A percentile compares a stretch with the other conserved stretches of the same genome.
phyloP scores from a whole-genome alignment of 2,329 filamentous ascomycete genomes.

The Penicillium sp. region DNA sequence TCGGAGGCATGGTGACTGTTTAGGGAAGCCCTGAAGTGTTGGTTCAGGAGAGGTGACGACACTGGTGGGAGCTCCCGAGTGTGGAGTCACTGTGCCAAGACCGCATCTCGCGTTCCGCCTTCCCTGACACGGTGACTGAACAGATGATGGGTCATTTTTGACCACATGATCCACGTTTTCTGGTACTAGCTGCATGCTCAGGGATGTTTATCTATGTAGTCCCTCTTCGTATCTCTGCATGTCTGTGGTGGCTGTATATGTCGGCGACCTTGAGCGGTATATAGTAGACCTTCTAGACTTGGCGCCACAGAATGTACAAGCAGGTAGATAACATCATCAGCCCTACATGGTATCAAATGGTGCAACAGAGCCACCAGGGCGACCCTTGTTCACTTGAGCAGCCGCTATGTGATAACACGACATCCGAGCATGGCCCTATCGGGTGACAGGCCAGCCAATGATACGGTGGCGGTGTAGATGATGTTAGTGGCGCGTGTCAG shows the following conservation, averaged over 20 bases:
- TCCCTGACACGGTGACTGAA: not conserved
- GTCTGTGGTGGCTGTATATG: not conserved
- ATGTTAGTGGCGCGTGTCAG: not conserved
- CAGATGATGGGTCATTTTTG: not conserved
- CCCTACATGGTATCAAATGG: not conserved
- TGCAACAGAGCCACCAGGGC: not conserved
- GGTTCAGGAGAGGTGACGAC: constrained; percentile 28
- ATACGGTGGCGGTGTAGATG: not conserved
- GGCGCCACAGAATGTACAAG: not conserved
- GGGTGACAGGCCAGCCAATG: not conserved
- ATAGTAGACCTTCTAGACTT: not conserved
- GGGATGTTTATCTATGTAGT: not conserved
- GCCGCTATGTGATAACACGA: not conserved
- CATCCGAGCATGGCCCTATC: not conserved
- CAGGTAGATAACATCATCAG: not conserved
- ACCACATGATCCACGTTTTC: not conserved
- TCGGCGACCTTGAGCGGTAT: not conserved
- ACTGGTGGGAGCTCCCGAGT: constrained; percentile 23
- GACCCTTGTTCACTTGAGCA: not conserved
- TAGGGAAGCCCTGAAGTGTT: not conserved
- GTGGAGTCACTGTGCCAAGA: constrained; percentile 26
- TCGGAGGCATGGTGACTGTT: constrained; percentile 35
- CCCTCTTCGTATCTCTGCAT: not conserved
- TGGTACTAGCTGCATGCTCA: not conserved
- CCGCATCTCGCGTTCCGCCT: not conserved